Evolutionary conservation across 2,329 filamentous ascomycete genomes (phyloP), one percentile per base, ranked within the genome.

Genomic region (Ilyonectria mors-panacis): DNA sequence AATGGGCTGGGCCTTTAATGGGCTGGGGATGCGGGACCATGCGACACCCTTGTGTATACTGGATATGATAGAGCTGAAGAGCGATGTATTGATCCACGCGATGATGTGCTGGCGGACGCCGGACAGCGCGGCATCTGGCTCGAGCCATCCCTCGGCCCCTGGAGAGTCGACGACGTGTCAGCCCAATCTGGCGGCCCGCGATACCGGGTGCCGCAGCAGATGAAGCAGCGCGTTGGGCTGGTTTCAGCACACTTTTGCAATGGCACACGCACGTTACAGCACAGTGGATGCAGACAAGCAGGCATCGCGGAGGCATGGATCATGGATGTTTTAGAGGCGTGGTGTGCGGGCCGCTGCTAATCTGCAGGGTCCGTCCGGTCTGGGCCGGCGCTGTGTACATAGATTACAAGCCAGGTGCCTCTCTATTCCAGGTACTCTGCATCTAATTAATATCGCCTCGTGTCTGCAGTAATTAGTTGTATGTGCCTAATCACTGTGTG

Each of bases 221-320:
- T 35, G 48, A 51, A 33, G 28, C 28, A 13, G 26, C 28, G 48
- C 17, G 48, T 33, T 51, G 48, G 48, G 48, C 48, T 33, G 10
- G 50, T 53, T 53, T 53, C 50, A 53, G 50, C 50, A 53, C 28
- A 19, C 50, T 33, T n/a, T 42, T 42, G 39, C 39, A 42, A 42
- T 42, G 39, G 39, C 15, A n/a, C 39, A 42, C 39, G 39, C 39
- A 19, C 39, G 39, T 42, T 42, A 42, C 39, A 42, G 17, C 15
- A 42, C 39, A n/a, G 17, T 42, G 39, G 39, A n/a, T 42, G 39
- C 1, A 33, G 12, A 7, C 30, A 33, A 9, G 39, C 15, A 39
- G 37, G n/a, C 39, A n/a, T 7, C 39, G 17, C 39, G n/a, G 39
- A 42, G 39, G 39, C 39, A 42, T n/a, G 39, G 39, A 42, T 42